phyloP scores from a whole-genome alignment of 2,329 filamentous ascomycete species.

The Ophiostoma australiae region DNA sequence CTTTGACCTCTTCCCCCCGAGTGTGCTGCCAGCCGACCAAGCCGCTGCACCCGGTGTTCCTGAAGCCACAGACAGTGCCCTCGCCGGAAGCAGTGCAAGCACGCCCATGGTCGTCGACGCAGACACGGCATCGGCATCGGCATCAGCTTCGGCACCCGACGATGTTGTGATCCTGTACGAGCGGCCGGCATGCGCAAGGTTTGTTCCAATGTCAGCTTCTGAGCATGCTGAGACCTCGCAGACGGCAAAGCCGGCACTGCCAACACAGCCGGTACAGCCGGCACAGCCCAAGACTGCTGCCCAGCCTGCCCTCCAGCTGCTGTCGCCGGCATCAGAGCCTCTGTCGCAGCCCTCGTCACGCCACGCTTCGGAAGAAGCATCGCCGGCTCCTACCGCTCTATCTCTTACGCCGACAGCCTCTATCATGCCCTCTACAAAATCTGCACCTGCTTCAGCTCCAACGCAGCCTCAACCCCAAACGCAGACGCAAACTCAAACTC shows the following conservation, averaged over 20 bases:
- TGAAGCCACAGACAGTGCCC: background rate
- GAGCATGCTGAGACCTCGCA: constrained; percentile 1
- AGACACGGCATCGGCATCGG: background rate
- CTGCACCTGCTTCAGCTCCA: background rate
- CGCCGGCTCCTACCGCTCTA: background rate
- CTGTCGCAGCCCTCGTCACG: constrained; percentile 11
- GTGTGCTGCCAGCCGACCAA: background rate
- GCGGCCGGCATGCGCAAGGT: constrained; percentile 3
- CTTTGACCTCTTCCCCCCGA: background rate
- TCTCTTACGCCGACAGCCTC: background rate
- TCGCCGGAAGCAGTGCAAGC: background rate
- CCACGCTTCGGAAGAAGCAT: constrained; percentile 10
- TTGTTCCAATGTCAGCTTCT: constrained; percentile 13
- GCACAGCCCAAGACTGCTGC: background rate
- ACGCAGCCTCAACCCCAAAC: background rate
- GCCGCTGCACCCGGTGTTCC: constrained; percentile 1
- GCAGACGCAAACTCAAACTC: background rate
- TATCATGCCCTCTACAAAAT: background rate
- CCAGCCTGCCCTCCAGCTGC: background rate
- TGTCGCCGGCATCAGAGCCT: constrained; percentile 12
- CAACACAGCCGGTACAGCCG: background rate
- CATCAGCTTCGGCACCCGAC: too few species aligned
- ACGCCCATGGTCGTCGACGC: background rate
- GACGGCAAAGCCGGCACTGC: background rate
- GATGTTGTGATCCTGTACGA: constrained; percentile 18